These are phyloP conservation scores for Mimosa bimucronata DNA, from an alignment of 306 rosid genomes.

Conservation along the genomic window DNA sequence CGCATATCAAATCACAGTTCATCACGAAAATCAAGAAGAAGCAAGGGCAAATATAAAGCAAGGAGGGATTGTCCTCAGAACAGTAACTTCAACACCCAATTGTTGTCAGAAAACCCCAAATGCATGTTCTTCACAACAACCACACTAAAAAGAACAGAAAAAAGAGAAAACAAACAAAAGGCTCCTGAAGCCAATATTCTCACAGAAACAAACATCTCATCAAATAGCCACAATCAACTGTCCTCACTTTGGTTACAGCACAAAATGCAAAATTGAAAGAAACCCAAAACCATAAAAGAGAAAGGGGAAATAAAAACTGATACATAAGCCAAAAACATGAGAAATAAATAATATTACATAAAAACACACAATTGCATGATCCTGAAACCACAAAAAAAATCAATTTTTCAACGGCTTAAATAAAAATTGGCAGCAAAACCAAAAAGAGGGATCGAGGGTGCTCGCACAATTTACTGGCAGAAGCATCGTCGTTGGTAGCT, in stretches of 20 bases:
- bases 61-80: not conserved
- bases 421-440: not conserved
- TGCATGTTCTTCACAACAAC: not conserved
- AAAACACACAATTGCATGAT: not conserved
- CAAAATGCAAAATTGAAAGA: not conserved
- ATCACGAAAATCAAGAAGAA: not conserved
- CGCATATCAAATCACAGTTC: not conserved
- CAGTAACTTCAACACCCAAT: not conserved
- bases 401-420: not conserved
- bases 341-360: not conserved
- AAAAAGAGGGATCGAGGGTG: not conserved
- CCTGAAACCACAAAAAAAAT: not conserved
- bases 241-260: not conserved
- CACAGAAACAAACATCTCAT: not conserved
- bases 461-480: slow-evolving; percentile 70
- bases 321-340: not conserved
- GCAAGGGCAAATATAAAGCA: not conserved
- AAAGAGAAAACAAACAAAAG: not conserved
- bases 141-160: not conserved
- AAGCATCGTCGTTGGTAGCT: slow-evolving; percentile 82
- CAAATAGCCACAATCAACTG: not conserved
- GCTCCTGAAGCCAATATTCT: not conserved
- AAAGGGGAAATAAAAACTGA: not conserved
- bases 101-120: not conserved
- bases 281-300: not conserved